Conservation (phyloP, 1,284 basidiomycete species). For the Anthracocystis setariae region DNA sequence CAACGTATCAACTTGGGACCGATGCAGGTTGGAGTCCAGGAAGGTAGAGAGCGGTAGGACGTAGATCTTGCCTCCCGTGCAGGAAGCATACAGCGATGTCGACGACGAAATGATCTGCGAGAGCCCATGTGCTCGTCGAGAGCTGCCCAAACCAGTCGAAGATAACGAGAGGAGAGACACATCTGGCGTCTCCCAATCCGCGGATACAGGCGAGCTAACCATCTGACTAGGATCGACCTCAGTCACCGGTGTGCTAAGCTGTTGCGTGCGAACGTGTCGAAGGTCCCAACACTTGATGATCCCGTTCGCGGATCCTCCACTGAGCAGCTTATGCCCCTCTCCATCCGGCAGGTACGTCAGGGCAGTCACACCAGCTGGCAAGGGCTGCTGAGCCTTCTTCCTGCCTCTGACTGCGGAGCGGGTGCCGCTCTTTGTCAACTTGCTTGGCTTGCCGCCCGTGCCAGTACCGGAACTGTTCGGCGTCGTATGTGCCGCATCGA, state of each 20-base stretch:
- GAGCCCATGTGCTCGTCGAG: slow-evolving; percentile 58
- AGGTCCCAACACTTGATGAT: slow-evolving; percentile 65
- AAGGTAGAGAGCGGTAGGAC: slow-evolving; percentile 33
- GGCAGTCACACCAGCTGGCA: slow-evolving; percentile 52
- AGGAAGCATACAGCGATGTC: slow-evolving; percentile 52
- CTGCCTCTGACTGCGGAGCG: slow-evolving; percentile 2
- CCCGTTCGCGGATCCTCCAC: slow-evolving; percentile 56
- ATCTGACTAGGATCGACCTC: slow-evolving; percentile 12
- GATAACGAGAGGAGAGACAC: slow-evolving; percentile 26
- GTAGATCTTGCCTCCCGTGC: slow-evolving; percentile 62
- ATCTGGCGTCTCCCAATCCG: slow-evolving; percentile 36
- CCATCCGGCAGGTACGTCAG: slow-evolving; percentile 53
- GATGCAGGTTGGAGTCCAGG: slow-evolving; percentile 14
- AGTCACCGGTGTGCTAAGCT: slow-evolving; percentile 1
- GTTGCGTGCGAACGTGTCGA: slow-evolving; percentile 33
- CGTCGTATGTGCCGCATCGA: slow-evolving; percentile 54
- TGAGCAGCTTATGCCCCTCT: slow-evolving; percentile 50
- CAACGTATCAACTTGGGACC: slow-evolving; percentile 28
- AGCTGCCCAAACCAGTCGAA: slow-evolving; percentile 7
- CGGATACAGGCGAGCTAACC: background rate
- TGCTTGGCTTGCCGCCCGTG: slow-evolving; percentile 5
- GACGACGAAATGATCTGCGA: slow-evolving; percentile 54
- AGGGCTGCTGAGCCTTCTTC: slow-evolving; percentile 16
- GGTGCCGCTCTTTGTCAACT: slow-evolving; percentile 4
- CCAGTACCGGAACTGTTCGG: background rate